These are phyloP conservation scores for Furcasterigmium furcatum DNA, from an alignment of 2,329 filamentous ascomycete species.

Conservation along the genomic window DNA sequence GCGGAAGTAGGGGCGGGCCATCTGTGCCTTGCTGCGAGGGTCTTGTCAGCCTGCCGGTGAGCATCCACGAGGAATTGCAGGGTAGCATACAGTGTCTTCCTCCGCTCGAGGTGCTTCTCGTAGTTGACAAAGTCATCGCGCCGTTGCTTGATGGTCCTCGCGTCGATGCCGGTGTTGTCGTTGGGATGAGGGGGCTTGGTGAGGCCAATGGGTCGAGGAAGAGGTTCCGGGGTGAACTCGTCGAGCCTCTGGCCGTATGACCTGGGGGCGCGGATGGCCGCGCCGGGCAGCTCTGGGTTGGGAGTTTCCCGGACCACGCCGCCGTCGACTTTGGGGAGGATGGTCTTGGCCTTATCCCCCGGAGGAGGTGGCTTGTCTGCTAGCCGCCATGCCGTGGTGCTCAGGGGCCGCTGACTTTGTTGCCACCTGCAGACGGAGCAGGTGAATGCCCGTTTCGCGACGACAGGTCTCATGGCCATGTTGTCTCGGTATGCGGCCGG, in stretches of 20 bases:
- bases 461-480: constrained; percentile 23
- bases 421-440: constrained; percentile 52
- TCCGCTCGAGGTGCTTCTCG: constrained; percentile 75
- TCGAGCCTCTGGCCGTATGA: constrained; percentile 54
- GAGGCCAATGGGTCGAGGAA: constrained; percentile 79
- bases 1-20: constrained; percentile 88
- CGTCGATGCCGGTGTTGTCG: constrained; percentile 78
- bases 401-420: constrained; percentile 31
- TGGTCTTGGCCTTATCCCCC: constrained; percentile 9
- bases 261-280: constrained; percentile 55
- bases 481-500: constrained; percentile 11
- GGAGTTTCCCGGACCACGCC: constrained; percentile 24
- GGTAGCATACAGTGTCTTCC: constrained; percentile 66
- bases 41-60: not conserved
- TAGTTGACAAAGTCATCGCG: constrained; percentile 81
- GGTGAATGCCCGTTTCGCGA: constrained; percentile 28
- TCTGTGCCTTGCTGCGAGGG: constrained; percentile 61
- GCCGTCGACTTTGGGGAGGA: constrained; percentile 3
- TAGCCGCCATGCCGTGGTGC: constrained; percentile 35
- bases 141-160: constrained; percentile 62
- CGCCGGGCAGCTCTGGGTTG: constrained; percentile 34
- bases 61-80: not conserved
- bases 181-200: constrained; percentile 67
- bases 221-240: constrained; percentile 55
- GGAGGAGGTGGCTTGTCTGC: constrained; percentile 19